Conservation (phyloP, 83 land plant genomes). For the Thuja plicata region DNA sequence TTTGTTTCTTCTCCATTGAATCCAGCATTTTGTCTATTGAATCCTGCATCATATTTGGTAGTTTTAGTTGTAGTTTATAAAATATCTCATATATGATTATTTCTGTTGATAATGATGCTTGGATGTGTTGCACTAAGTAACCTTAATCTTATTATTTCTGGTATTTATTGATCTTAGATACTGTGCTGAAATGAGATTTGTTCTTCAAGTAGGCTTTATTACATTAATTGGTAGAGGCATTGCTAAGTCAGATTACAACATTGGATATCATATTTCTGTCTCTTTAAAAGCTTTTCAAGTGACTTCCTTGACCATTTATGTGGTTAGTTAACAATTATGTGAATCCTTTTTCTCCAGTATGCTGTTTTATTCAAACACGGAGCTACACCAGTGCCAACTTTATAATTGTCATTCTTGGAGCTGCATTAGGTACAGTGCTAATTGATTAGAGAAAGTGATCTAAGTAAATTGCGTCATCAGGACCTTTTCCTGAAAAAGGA, state of each 20-base stretch:
- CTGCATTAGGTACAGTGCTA: background rate
- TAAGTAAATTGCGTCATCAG: background rate
- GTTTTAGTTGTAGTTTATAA: too few relatives aligned
- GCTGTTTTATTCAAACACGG: background rate
- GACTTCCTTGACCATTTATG: background rate
- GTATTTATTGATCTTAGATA: background rate
- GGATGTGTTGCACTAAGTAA: background rate
- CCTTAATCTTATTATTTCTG: background rate
- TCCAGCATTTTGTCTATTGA: too few relatives aligned
- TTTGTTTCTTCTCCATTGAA: too few relatives aligned
- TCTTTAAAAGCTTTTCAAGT: background rate
- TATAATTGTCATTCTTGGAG: background rate
- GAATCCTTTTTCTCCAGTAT: background rate
- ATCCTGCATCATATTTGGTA: too few relatives aligned
- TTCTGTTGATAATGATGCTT: too few relatives aligned
- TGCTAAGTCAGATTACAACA: too few relatives aligned
- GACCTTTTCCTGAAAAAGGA: background rate
- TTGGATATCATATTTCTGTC: background rate
- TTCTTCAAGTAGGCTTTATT: too few relatives aligned
- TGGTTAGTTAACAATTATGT: background rate
- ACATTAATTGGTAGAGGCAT: too few relatives aligned
- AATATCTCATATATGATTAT: too few relatives aligned
- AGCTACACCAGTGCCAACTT: background rate
- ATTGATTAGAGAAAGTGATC: background rate
- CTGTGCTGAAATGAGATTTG: background rate